These are phyloP conservation scores for Neurospora sublineolata DNA, from an alignment of 495 filamentous ascomycete species.

Conservation along the genomic window DNA sequence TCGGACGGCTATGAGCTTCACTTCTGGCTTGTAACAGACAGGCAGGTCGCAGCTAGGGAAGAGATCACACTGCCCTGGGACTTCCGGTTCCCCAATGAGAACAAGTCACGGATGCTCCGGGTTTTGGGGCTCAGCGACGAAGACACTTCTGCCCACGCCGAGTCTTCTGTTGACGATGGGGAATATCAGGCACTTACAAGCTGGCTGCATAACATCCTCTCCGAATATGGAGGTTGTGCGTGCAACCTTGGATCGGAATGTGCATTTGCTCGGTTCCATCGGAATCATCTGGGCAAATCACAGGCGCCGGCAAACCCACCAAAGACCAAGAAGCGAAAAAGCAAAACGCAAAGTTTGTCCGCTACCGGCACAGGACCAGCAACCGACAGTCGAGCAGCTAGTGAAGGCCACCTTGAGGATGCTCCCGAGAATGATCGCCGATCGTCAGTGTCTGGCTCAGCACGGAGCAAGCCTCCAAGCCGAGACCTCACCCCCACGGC, in stretches of 20 bases:
- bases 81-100: slow-evolving; percentile 36
- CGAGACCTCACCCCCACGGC: slow-evolving; percentile 67
- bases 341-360: slow-evolving; percentile 45
- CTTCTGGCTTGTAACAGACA: slow-evolving; percentile 78
- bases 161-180: slow-evolving; percentile 32
- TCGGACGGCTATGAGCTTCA: slow-evolving; percentile 65
- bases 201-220: slow-evolving; percentile 61
- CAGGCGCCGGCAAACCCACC: slow-evolving; percentile 38
- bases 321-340: slow-evolving; percentile 50
- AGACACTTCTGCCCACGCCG: slow-evolving; percentile 19
- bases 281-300: slow-evolving; percentile 43
- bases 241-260: slow-evolving; percentile 57
- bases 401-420: slow-evolving; percentile 53
- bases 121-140: slow-evolving; percentile 42
- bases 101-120: slow-evolving; percentile 31
- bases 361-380: slow-evolving; percentile 57
- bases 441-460: slow-evolving; percentile 67
- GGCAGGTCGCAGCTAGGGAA: slow-evolving; percentile 48
- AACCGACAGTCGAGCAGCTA: slow-evolving; percentile 69
- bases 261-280: slow-evolving; percentile 62
- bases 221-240: slow-evolving; percentile 81
- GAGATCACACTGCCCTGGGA: slow-evolving; percentile 48
- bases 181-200: slow-evolving; percentile 38
- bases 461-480: slow-evolving; percentile 62
- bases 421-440: slow-evolving; percentile 44